Evolutionary conservation across 2,329 filamentous ascomycete genomes (phyloP).

Genomic region (Hypoxylon sp.): DNA sequence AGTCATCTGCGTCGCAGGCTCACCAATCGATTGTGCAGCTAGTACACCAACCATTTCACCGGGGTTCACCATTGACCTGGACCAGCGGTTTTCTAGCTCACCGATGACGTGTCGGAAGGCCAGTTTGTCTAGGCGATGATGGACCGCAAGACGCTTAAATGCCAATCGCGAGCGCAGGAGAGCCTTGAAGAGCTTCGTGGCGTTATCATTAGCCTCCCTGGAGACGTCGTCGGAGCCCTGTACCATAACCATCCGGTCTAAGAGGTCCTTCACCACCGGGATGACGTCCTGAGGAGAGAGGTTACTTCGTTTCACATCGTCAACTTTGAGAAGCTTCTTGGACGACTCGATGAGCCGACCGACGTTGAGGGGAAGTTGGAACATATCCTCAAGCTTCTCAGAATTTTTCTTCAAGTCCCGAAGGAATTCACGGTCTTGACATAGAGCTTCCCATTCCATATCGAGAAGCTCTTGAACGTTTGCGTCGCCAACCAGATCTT

Average conservation of each 20-base stretch:
- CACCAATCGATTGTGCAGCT: slow-evolving; percentile 97
- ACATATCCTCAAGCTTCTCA: slow-evolving; percentile 83
- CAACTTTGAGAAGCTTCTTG: slow-evolving; percentile 91
- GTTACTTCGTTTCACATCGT: slow-evolving; percentile 87
- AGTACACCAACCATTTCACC: slow-evolving; percentile 99
- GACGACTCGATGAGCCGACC: slow-evolving; percentile 91
- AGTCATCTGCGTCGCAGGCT: slow-evolving; percentile 99
- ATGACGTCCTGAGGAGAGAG: slow-evolving; percentile 91
- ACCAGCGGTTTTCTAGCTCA: slow-evolving; percentile 90
- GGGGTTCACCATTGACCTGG: slow-evolving; percentile 86
- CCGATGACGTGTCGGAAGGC: slow-evolving; percentile 94
- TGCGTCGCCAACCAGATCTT: slow-evolving; percentile 89
- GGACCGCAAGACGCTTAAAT: slow-evolving; percentile 91
- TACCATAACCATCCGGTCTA: slow-evolving; percentile 86
- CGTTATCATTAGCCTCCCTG: slow-evolving; percentile 86
- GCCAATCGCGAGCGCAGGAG: slow-evolving; percentile 89
- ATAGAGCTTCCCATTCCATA: slow-evolving; percentile 85
- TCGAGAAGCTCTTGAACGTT: slow-evolving; percentile 89
- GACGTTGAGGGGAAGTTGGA: slow-evolving; percentile 94
- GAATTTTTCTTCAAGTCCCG: slow-evolving; percentile 74
- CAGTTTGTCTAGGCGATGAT: slow-evolving; percentile 88
- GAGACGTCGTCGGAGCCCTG: slow-evolving; percentile 88
- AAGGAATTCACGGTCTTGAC: slow-evolving; percentile 80
- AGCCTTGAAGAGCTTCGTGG: slow-evolving; percentile 93
- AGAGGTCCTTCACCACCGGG: slow-evolving; percentile 79